Percentiles rank a stretch among this genome's conserved stretches.
Conservation (phyloP, 2,329 filamentous ascomycete genomes). For the Fusarium incarnatum region DNA sequence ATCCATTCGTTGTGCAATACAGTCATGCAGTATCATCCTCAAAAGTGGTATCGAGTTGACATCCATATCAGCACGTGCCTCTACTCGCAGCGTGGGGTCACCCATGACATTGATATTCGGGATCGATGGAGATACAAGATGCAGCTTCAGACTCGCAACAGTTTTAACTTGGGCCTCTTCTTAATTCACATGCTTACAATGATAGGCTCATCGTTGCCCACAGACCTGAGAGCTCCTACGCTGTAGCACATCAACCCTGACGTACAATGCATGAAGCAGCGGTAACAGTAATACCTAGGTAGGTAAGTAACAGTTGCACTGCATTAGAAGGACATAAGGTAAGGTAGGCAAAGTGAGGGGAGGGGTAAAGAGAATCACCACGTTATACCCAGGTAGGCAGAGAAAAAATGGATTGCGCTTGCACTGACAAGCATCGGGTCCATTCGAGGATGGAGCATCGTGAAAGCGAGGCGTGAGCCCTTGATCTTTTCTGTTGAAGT, state of each 20-base stretch:
- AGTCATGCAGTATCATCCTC: conserved; percentile 8
- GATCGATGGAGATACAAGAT: conserved; percentile 13
- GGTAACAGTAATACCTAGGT: not conserved
- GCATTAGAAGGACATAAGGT: conserved; percentile 6
- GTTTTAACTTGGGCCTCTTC: conserved; percentile 38
- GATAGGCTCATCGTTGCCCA: conserved; percentile 47
- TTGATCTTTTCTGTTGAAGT: conserved; percentile 24
- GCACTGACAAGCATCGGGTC: conserved; percentile 16
- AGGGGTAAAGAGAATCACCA: conserved; percentile 29
- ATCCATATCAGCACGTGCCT: conserved; percentile 39
- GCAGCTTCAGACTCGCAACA: conserved; percentile 34
- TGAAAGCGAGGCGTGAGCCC: conserved; percentile 27
- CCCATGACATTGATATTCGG: conserved; percentile 14
- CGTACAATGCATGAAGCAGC: conserved; percentile 35
- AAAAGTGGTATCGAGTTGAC: conserved; percentile 36
- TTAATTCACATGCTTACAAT: conserved; percentile 47
- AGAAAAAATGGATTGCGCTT: conserved; percentile 15
- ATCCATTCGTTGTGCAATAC: conserved; percentile 4
- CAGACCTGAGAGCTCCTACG: conserved; percentile 23
- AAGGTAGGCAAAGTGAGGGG: conserved; percentile 12
- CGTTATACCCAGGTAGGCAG: not conserved
- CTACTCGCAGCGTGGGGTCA: conserved; percentile 39
- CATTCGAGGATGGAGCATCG: conserved; percentile 27
- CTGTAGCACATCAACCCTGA: conserved; percentile 35
- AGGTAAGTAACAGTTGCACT: conserved; percentile 10